phyloP scores from a whole-genome alignment of 2,329 filamentous ascomycete genomes.

The Diaporthe aspalathi region DNA sequence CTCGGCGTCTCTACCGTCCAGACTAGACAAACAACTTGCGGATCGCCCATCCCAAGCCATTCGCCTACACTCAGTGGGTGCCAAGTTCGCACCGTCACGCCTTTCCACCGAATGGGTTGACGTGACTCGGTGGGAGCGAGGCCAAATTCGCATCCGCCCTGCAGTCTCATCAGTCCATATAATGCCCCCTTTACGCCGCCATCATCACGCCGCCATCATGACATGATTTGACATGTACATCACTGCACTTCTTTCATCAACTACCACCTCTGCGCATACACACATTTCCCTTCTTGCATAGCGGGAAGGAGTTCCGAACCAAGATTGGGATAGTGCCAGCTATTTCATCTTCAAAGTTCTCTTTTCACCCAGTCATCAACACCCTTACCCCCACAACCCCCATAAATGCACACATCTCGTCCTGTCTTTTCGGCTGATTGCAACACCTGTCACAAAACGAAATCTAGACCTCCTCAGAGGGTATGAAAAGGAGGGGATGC shows the following conservation, averaged over 20 bases:
- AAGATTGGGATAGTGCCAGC: neutral
- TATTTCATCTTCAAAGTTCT: neutral
- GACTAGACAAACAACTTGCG: neutral
- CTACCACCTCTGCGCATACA: constrained; percentile 32
- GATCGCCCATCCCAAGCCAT: neutral
- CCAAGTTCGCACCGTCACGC: neutral
- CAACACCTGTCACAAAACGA: neutral
- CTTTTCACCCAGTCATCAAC: neutral
- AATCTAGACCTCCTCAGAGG: neutral
- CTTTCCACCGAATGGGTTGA: neutral
- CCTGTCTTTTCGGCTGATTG: neutral
- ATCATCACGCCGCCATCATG: constrained; percentile 26
- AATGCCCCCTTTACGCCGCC: constrained; percentile 22
- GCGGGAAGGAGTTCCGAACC: constrained; percentile 33
- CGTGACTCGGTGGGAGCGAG: neutral
- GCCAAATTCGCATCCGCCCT: neutral
- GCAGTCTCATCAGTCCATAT: constrained; percentile 2
- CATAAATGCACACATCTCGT: neutral
- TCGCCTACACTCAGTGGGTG: neutral
- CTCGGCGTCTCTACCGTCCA: too few relatives aligned
- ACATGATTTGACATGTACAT: constrained; percentile 33
- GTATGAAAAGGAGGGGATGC: neutral
- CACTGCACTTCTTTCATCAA: neutral
- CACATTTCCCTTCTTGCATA: constrained; percentile 34
- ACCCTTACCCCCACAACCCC: neutral